A percentile compares a stretch with the other conserved stretches of the same genome.
Evolutionary conservation across 345 rosid species (phyloP).

Genomic region (Rhodamnia rubescens): DNA sequence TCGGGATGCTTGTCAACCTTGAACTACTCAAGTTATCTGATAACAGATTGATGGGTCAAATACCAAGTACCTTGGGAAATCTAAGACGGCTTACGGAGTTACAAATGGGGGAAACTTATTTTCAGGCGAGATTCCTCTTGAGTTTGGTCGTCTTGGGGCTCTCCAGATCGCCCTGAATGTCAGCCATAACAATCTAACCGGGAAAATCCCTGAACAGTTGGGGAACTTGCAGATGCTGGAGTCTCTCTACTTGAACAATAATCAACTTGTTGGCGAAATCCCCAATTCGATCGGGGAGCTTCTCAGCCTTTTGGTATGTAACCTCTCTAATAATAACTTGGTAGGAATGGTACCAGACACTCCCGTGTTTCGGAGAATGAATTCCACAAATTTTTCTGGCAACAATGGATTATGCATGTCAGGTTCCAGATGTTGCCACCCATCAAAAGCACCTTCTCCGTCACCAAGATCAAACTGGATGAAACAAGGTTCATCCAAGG

Average conservation of each 20-base stretch:
- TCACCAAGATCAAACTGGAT: conserved; percentile 24
- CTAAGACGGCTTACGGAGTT: conserved; percentile 61
- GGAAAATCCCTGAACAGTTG: conserved; percentile 50
- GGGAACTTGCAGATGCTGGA: conserved; percentile 72
- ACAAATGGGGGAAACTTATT: conserved; percentile 81
- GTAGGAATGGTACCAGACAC: conserved; percentile 53
- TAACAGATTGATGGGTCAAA: conserved; percentile 42
- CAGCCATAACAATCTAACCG: conserved; percentile 60
- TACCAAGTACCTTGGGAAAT: conserved; percentile 51
- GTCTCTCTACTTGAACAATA: conserved; percentile 59
- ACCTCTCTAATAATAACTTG: conserved; percentile 66
- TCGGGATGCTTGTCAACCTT: conserved; percentile 61
- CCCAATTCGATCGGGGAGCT: conserved; percentile 55
- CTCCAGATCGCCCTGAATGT: conserved; percentile 80
- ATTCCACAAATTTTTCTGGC: conserved; percentile 53
- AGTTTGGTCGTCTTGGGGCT: conserved; percentile 52
- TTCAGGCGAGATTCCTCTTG: conserved; percentile 46
- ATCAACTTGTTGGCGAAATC: conserved; percentile 61
- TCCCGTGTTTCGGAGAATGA: conserved; percentile 54
- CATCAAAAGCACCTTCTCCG: conserved; percentile 8
- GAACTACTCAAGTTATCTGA: conserved; percentile 74
- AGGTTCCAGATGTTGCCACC: conserved; percentile 25
- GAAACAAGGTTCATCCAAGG: conserved; percentile 14
- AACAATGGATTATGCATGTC: conserved; percentile 44
- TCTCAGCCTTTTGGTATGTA: conserved; percentile 67